Base-by-base conservation (phyloP, 257 asterid genomes). In the Plantago elongata region DNA sequence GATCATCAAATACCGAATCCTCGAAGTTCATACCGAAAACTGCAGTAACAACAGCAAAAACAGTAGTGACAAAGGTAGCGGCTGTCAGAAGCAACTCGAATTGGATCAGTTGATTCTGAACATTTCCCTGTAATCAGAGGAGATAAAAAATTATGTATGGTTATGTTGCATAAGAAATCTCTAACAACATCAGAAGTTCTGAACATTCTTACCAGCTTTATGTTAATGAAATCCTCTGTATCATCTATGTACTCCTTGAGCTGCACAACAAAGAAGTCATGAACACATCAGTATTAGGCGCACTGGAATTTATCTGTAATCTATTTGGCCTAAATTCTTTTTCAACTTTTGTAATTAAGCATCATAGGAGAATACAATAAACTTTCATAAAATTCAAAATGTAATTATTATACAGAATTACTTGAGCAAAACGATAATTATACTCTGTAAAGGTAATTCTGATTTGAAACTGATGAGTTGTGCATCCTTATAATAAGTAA, bases 241-340 rank as follows among this genome's bases (percentile, higher is more conserved):
- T 93, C 99, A 27, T 93, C 97, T 30, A 93, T 93, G 54, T 93
- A 93, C 72, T 93, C 99, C 77, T 89, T 93, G 67, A 93, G 99
- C 99, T 93, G 95, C 80, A 75, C 17, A 9, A 13, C 51, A 62
- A 70, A 6, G 55, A 47, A 64, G 63, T 62, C 51, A 63, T 14
- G 51, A 56, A 57, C 59, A 62, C 13, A 40, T 61, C 63, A 51
- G 54, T 45, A 58, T 57, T 49, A 43, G 17, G 16, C 13, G 16
- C 13, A 38, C 46, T 15, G 61, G 42, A 22, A 54, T 5, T 34
- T 29, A 16, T 34, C 51, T 11, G 51, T 27, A 14, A 14, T 51
- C 48, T 45, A 17, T 43, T 49, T 37, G 27, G 59, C 58, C n/a
- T 59, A 50, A 58, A 58, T 7, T 17, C 22, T 38, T 14, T 45